These are phyloP conservation scores for Hygrocybe punicea DNA, from an alignment of 768 basidiomycete species.

Conservation along the genomic window DNA sequence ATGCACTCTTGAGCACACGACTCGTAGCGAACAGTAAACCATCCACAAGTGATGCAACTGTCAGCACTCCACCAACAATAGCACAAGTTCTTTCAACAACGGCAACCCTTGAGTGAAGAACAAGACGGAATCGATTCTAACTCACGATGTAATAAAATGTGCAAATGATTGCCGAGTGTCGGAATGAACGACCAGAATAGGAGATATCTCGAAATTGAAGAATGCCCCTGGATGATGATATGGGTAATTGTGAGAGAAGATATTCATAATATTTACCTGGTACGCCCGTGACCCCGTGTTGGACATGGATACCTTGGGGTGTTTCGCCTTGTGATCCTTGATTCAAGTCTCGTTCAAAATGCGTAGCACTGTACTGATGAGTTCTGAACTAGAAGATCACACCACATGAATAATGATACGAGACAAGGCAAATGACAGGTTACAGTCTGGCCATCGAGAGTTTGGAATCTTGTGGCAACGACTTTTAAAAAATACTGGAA, in stretches of 20 bases:
- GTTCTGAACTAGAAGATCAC: constrained; percentile 59
- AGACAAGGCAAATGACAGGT: constrained; percentile 21
- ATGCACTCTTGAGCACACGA: constrained; percentile 52
- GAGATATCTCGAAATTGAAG: constrained; percentile 96
- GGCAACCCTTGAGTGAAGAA: constrained; percentile 1
- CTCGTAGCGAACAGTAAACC: constrained; percentile 81
- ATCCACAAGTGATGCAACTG: constrained; percentile 87
- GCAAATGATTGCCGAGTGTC: constrained; percentile 94
- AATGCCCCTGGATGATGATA: constrained; percentile 58
- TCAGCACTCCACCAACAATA: constrained; percentile 95
- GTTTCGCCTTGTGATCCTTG: constrained; percentile 58
- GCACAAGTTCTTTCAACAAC: constrained; percentile 74
- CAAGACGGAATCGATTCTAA: constrained; percentile 14
- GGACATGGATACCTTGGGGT: constrained; percentile 62
- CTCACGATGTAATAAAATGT: constrained; percentile 96
- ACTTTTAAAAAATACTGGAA: constrained; percentile 99
- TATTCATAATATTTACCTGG: constrained; percentile 43
- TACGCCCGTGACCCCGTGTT: constrained; percentile 70
- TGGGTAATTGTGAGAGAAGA: neutral
- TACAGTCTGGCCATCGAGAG: constrained; percentile 69
- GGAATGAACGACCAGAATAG: constrained; percentile 87
- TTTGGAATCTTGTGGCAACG: constrained; percentile 90
- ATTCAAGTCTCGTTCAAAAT: constrained; percentile 88
- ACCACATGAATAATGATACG: neutral
- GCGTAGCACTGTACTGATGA: constrained; percentile 94